phyloP scores from a whole-genome alignment of 495 filamentous ascomycete species.

The Aspergillus heteromorphus region DNA sequence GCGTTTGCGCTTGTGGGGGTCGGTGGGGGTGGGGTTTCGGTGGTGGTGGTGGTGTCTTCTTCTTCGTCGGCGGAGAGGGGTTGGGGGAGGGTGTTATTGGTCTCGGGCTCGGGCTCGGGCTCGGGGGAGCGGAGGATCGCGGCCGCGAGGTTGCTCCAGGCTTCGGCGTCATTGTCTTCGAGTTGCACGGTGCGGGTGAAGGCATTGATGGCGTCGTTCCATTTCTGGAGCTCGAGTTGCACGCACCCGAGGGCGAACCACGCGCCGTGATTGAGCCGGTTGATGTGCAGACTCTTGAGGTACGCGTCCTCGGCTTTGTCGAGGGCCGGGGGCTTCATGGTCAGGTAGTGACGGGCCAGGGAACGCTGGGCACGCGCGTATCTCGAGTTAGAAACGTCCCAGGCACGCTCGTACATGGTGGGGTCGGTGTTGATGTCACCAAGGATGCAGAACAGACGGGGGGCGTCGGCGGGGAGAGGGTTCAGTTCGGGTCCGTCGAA shows the following conservation, averaged over 20 bases:
- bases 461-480: constrained; percentile 74
- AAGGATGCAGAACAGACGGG: constrained; percentile 86
- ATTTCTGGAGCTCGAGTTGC: constrained; percentile 67
- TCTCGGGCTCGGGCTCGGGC: constrained; percentile 30
- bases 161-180: constrained; percentile 84
- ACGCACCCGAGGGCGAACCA: constrained; percentile 94
- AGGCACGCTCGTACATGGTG: constrained; percentile 74
- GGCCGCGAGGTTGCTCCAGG: constrained; percentile 91
- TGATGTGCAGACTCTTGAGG: constrained; percentile 65
- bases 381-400: constrained; percentile 74
- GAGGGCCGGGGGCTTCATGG: constrained; percentile 51
- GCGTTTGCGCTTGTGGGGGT: constrained; percentile 56
- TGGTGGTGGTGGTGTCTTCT: no score
- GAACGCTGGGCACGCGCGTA: constrained; percentile 86
- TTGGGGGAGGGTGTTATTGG: constrained; percentile 13
- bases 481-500: constrained; percentile 55
- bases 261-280: constrained; percentile 69
- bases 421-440: constrained; percentile 80
- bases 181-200: constrained; percentile 74
- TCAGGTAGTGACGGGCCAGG: constrained; percentile 70
- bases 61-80: constrained; percentile 21
- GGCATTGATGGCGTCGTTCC: constrained; percentile 75
- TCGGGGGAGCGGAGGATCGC: constrained; percentile 56
- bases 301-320: constrained; percentile 75
- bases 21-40: constrained; percentile 10